These are phyloP conservation scores for Adansonia digitata DNA, from an alignment of 345 rosid genomes.

Conservation along the genomic window DNA sequence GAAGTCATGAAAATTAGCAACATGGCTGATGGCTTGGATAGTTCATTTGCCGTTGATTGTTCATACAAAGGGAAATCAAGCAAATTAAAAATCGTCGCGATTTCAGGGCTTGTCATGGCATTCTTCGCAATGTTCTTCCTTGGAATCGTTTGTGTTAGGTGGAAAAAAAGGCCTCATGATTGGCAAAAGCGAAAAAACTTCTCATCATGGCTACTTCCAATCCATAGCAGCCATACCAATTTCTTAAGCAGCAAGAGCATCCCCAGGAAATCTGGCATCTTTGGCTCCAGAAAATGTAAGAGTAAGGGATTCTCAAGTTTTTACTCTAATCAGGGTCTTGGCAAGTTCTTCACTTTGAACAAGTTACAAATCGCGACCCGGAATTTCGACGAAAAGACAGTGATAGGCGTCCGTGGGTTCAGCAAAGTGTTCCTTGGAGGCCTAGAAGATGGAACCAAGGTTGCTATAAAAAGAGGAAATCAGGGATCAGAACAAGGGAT, in stretches of 20 bases:
- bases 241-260: slow-evolving; percentile 54
- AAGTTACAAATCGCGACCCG: slow-evolving; percentile 65
- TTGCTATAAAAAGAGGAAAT: slow-evolving; percentile 70
- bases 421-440: slow-evolving; percentile 71
- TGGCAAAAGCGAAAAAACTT: slow-evolving; percentile 61
- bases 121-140: slow-evolving; percentile 42
- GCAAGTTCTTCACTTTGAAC: slow-evolving; percentile 49
- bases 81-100: slow-evolving; percentile 48
- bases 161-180: slow-evolving; percentile 53
- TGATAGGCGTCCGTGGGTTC: slow-evolving; percentile 80
- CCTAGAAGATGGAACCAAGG: slow-evolving; percentile 58
- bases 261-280: slow-evolving; percentile 45
- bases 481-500: slow-evolving; percentile 72
- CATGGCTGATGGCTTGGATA: slow-evolving; percentile 50
- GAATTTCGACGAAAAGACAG: slow-evolving; percentile 63
- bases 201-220: slow-evolving; percentile 71
- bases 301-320: slow-evolving; percentile 45
- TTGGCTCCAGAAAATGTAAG: slow-evolving; percentile 55
- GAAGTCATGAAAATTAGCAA: slow-evolving; percentile 79
- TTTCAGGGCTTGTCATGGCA: slow-evolving; percentile 47
- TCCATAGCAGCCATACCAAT: slow-evolving; percentile 36
- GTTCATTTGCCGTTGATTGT: slow-evolving; percentile 35
- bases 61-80: slow-evolving; percentile 21
- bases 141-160: slow-evolving; percentile 36
- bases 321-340: slow-evolving; percentile 58